Base-by-base conservation (phyloP, 1,284 basidiomycete genomes). In the Cutaneotrichosporon arboriforme region DNA sequence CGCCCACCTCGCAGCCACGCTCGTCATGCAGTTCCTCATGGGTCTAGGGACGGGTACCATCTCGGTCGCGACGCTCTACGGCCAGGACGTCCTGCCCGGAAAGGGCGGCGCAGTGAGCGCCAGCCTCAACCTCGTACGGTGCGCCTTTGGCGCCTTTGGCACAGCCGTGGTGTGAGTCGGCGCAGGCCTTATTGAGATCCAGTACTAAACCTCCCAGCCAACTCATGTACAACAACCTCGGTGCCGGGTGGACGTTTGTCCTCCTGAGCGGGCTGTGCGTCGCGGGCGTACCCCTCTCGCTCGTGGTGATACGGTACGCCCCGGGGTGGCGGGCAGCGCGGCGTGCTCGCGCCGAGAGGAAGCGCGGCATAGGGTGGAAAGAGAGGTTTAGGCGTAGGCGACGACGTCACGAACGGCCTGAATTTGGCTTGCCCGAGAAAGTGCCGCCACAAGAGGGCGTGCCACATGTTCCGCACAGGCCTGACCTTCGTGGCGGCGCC, bases 181-280 rank as follows among this genome's bases (percentile, higher is more conserved):
- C 3, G 18, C 17, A 22, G 10, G n/a, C n/a, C n/a, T n/a, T n/a
- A n/a, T n/a, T n/a, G n/a, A n/a, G 21, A 23, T 10, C 18, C 23
- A 18, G 20, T 22, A 17, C 48, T 38, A 15, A 42, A n/a, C n/a
- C n/a, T 17, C 18, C 17, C 41, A 37, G 40, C 12, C 64, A 69
- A 54, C 52, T 69, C 12, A 55, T 75, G 45, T 68, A 74, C 49
- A 60, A 60, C 8, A 43, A 56, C 1, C 51, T 76, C 8, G 67
- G 67, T 3, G 63, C 67, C 1, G 75, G 75, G 13, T 75, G 70
- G 71, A 70, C 72, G 12, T 71, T 71, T 31, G 70, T 72, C 22
- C 58, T 75, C 8, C 52, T 74, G 42, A 61, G 64, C 8, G 74
- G 70, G 1, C 54, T 73, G 7, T 59, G 61, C 31, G 26, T 70